Base-by-base conservation (phyloP, 2,329 filamentous ascomycete species). In the Aspergillus vadensis region DNA sequence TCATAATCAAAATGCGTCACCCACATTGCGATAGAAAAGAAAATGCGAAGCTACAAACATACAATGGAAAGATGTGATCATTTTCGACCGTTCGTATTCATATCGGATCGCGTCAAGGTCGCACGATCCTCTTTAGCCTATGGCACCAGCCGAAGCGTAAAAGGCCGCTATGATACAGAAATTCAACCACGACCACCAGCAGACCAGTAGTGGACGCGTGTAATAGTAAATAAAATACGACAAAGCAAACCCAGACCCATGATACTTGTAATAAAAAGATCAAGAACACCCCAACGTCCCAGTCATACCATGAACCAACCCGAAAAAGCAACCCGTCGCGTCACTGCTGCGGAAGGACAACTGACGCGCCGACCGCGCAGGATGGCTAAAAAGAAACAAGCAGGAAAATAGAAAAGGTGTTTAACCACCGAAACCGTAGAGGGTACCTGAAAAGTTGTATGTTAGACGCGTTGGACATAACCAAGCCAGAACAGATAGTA, bases 391-490 rank as follows among this genome's bases (percentile, higher is more conserved):
- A 69, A 63, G 60, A 63, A 66, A 70, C 68, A 67, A 62, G 65
- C 65, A 70, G 63, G 58, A 63, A 67, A 54, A 70, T 65, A 68
- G 67, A 69, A 62, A 68, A 71, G 58, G 63, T 60, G 74, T 73
- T 87, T 91, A 94, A 86, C 90, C 91, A 85, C 91, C 91, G 86
- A 93, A 93, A 83, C 91, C 90, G 85, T 93, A 94, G 68, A 93
- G 89, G 76, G 90, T 91, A 75, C 89, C 75, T 77, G 61, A 47
- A 61, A 14, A 30, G 19, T 3, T 41, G 2, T 32, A 62, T 12
- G 65, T 73, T 67, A 72, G 69, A 38, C 52, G 47, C 14, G n/a
- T 12, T 6, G 17, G 39, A 54, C n/a, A 23, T 15, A 57, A 53
- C 62, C 23, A 2, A 39, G 55, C 21, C 27, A 60, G 19, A 50